These are phyloP conservation scores for Cicer cuneatum DNA, from an alignment of 306 rosid species.

Conservation along the genomic window DNA sequence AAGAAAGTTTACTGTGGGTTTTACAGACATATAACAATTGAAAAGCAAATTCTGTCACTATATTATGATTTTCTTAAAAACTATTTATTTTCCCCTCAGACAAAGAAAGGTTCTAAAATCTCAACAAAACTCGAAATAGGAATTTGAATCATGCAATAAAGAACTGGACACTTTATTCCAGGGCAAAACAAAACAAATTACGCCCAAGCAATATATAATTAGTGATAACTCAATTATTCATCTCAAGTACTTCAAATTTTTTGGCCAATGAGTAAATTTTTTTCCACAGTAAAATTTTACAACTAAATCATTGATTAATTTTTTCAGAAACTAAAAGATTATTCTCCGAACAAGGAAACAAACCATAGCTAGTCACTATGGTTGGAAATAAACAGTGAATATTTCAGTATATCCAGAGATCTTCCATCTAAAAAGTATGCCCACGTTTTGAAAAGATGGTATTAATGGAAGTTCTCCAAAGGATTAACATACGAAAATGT, in stretches of 20 bases:
- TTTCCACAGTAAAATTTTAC: not conserved
- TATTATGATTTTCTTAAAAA: not conserved
- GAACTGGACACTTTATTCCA: not conserved
- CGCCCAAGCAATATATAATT: not conserved
- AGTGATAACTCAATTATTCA: not conserved
- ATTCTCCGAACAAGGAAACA: not conserved
- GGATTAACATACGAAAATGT: constrained; percentile 22
- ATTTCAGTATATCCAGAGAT: constrained; percentile 30
- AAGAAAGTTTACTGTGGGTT: not conserved
- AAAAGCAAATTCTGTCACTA: not conserved
- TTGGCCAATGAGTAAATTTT: not conserved
- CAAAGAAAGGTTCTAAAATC: not conserved
- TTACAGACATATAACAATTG: constrained; percentile 11
- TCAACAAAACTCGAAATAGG: not conserved
- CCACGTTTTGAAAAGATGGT: constrained; percentile 29
- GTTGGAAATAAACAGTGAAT: constrained; percentile 15
- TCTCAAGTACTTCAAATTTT: not conserved
- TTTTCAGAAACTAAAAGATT: constrained; percentile 35
- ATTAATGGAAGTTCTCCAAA: constrained; percentile 36
- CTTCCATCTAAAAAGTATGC: constrained; percentile 26
- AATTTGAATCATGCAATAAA: not conserved
- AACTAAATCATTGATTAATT: not conserved
- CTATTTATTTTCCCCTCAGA: no score
- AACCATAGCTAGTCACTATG: constrained; percentile 30
- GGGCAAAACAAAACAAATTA: not conserved